Percentiles rank a stretch among this genome's conserved stretches.
phyloP scores from a whole-genome alignment of 306 rosid genomes.

The Trifolium fragiferum region DNA sequence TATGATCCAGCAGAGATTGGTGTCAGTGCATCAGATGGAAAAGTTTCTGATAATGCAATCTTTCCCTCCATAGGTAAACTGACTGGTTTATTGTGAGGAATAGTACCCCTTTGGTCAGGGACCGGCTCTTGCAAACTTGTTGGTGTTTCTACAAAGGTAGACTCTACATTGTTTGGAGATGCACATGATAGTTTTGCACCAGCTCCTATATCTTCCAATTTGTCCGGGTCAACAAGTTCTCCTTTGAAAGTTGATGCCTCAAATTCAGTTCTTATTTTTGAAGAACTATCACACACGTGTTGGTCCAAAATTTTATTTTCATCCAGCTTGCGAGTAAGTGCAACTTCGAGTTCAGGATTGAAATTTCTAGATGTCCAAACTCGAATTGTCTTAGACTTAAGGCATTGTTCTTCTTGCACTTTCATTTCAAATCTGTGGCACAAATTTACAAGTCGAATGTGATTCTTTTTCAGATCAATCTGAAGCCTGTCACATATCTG shows the following conservation, averaged over 20 bases:
- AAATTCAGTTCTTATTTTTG: conserved; percentile 40
- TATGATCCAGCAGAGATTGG: conserved; percentile 47
- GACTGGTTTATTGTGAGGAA: conserved; percentile 46
- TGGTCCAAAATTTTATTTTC: conserved; percentile 49
- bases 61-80: conserved; percentile 49
- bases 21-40: conserved; percentile 48
- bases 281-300: conserved; percentile 44
- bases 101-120: conserved; percentile 44
- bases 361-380: conserved; percentile 76
- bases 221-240: conserved; percentile 41
- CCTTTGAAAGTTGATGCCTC: conserved; percentile 44
- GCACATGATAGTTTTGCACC: conserved; percentile 46
- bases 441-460: conserved; percentile 63
- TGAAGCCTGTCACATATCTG: conserved; percentile 83
- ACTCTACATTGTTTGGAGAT: conserved; percentile 47
- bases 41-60: conserved; percentile 38
- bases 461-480: conserved; percentile 74
- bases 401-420: conserved; percentile 69
- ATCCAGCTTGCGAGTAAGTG: conserved; percentile 44
- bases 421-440: conserved; percentile 77
- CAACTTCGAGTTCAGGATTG: conserved; percentile 55
- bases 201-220: conserved; percentile 44
- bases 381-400: conserved; percentile 63
- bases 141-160: conserved; percentile 29
- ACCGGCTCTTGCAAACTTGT: conserved; percentile 41